Evolutionary conservation across 2,329 filamentous ascomycete genomes (phyloP), one percentile per base, ranked within the genome.

Genomic region (Curvularia sp.): DNA sequence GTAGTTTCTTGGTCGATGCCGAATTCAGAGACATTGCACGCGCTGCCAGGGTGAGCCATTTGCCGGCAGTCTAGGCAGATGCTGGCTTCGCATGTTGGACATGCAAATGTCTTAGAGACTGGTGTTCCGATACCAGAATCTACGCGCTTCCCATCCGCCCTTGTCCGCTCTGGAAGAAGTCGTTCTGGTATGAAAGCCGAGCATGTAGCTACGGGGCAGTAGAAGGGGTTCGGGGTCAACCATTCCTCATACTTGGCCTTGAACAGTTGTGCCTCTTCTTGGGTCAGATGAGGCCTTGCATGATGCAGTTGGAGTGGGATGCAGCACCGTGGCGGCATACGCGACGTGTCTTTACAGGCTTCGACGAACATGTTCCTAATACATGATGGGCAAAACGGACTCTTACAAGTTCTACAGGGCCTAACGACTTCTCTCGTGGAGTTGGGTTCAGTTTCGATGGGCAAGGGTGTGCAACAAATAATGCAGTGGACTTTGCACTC

Each of bases 311-410:
- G 80, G 9, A 84, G 73, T 7, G 78, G 68, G 3, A 47, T 64
- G 59, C 80, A 82, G 67, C 83, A 84, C 25, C 74, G 72, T 3
- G 80, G 79, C 2, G 80, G 81, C 81, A 82, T 82, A 25, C 71
- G 67, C 0, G 72, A 64, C 38, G 72, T 67, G 53, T 81, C 74
- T 32, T 69, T 73, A 55, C 73, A 78, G 13, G 80, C 79, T 5
- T 70, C 62, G 0, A 77, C 59, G 64, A 83, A 83, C 74, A 80
- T 78, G 4, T 62, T 54, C 47, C 69, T 76, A 13, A 82, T 59
- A 53, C 80, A 82, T 3, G 59, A 34, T 12, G 42, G 50, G 60
- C 79, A 80, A 60, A 72, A 79, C 18, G 64, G 30, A 54, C 50
- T 67, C 1, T 56, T 15, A 56, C 77, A 80, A 3, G 6, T 12